phyloP scores from a whole-genome alignment of 139 green algal species.

The Penium margaritaceum region DNA sequence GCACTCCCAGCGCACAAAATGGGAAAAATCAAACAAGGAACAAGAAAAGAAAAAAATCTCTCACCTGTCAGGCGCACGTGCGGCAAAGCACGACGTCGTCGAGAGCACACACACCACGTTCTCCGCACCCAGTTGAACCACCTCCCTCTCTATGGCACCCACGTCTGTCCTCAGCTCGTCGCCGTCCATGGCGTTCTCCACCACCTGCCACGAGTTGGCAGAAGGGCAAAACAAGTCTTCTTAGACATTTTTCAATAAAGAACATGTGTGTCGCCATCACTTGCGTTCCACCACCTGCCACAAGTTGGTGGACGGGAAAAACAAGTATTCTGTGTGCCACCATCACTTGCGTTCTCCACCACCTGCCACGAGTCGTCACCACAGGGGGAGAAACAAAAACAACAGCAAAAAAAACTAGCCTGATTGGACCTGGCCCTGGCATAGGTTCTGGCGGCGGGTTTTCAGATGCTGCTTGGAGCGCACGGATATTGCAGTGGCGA shows the following conservation, averaged over 20 bases:
- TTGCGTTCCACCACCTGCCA: background rate
- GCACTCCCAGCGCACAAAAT: no score
- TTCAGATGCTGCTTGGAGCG: background rate
- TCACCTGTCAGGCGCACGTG: conserved; percentile 64
- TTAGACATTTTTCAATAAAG: no score
- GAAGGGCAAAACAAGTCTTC: background rate
- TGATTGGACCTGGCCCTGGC: no score
- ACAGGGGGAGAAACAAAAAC: background rate
- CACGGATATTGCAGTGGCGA: background rate
- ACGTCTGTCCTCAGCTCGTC: conserved; percentile 77
- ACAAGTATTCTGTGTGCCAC: background rate
- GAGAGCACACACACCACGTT: conserved; percentile 57
- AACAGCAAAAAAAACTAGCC: no score
- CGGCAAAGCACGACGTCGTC: conserved; percentile 93
- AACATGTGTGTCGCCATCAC: no score
- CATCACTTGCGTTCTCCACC: no score
- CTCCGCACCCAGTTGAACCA: conserved; percentile 50
- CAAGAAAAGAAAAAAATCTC: no score
- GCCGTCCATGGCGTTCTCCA: conserved; percentile 30
- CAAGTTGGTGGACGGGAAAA: background rate
- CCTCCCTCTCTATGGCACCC: conserved; percentile 41
- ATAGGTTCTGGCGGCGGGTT: no score
- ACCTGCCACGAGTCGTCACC: no score
- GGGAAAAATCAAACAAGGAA: no score
- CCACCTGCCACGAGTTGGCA: conserved; percentile 14